These are phyloP conservation scores for Capronia americana DNA, from an alignment of 2,329 filamentous ascomycete genomes.

Conservation along the genomic window DNA sequence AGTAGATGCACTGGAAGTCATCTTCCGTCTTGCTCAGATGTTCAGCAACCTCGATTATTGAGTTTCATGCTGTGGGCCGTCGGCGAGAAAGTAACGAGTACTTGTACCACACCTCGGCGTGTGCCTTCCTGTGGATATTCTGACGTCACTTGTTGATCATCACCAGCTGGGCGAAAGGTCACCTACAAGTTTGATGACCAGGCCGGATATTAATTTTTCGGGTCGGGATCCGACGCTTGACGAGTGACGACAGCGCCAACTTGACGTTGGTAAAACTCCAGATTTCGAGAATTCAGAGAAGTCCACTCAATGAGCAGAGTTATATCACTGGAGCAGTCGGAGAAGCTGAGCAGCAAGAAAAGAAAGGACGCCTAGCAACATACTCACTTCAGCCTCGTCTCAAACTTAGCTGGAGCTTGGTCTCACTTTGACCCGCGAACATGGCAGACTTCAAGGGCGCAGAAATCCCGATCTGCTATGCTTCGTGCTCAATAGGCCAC, in stretches of 20 bases:
- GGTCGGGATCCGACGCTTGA: neutral
- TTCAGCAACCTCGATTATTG: no score
- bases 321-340: neutral
- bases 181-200: no score
- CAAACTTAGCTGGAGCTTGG: neutral
- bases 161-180: no score
- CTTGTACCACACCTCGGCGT: no score
- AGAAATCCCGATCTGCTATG: slow-evolving; percentile 49
- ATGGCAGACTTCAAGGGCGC: slow-evolving; percentile 34
- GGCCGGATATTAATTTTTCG: neutral
- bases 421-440: neutral
- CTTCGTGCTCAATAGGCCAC: slow-evolving; percentile 52
- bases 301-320: neutral
- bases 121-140: no score
- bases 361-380: neutral
- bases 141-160: no score
- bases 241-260: neutral
- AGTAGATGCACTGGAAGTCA: no score
- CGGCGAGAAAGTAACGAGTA: no score
- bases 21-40: no score
- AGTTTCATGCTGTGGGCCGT: no score
- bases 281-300: neutral
- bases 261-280: neutral
- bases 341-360: neutral
- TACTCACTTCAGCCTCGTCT: neutral